phyloP scores from a whole-genome alignment of 1,284 basidiomycete genomes.

The Fistulina hepatica region DNA sequence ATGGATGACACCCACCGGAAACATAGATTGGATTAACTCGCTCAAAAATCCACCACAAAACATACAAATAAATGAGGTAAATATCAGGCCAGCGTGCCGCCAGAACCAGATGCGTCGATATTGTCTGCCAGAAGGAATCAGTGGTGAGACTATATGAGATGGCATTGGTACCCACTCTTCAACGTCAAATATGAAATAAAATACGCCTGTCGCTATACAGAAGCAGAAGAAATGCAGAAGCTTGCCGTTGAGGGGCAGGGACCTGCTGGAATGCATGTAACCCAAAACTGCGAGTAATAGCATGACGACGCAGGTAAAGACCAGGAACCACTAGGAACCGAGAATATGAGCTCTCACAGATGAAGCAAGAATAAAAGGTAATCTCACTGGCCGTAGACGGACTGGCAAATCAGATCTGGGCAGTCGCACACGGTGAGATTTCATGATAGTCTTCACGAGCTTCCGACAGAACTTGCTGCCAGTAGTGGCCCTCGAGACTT shows the following conservation, averaged over 20 bases:
- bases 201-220: constrained; percentile 63
- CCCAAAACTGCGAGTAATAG: constrained; percentile 58
- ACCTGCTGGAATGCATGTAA: constrained; percentile 55
- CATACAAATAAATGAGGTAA: constrained; percentile 61
- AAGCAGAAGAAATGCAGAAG: constrained; percentile 79
- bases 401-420: constrained; percentile 62
- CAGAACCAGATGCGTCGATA: constrained; percentile 76
- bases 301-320: constrained; percentile 57
- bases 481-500: too few species aligned
- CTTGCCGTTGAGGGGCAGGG: constrained; percentile 73
- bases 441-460: constrained; percentile 45
- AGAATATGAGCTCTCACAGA: constrained; percentile 8
- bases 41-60: constrained; percentile 77
- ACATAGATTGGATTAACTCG: constrained; percentile 73
- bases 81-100: constrained; percentile 63
- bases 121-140: constrained; percentile 39
- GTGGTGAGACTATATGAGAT: neutral
- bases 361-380: constrained; percentile 20
- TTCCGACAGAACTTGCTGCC: too few species aligned
- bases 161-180: constrained; percentile 54
- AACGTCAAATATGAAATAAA: constrained; percentile 82
- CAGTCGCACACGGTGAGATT: constrained; percentile 41
- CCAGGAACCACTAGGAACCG: constrained; percentile 55
- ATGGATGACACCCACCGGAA: constrained; percentile 43
- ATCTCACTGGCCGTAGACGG: constrained; percentile 64